A percentile compares a stretch with the other conserved stretches of the same genome.
These are phyloP conservation scores for Coniella vitis DNA, from an alignment of 2,329 filamentous ascomycete genomes.

Conservation along the genomic window DNA sequence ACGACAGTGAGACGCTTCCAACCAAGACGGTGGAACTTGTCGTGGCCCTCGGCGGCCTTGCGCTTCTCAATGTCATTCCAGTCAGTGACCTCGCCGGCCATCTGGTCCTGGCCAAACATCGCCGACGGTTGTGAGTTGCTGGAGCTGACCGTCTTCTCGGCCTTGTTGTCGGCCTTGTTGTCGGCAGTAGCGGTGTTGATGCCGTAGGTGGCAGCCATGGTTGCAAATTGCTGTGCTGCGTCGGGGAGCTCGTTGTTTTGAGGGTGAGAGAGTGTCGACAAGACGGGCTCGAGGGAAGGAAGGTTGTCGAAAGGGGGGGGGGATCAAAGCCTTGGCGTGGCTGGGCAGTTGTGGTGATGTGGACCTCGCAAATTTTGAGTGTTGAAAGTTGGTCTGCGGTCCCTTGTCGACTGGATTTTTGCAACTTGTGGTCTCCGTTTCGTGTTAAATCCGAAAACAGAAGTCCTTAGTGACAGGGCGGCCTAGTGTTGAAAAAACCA, in stretches of 20 bases:
- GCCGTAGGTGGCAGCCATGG: constrained; percentile 9
- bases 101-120: constrained; percentile 11
- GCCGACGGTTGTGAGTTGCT: constrained; percentile 12
- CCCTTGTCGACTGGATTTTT: background rate
- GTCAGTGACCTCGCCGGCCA: constrained; percentile 14
- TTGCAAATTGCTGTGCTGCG: background rate
- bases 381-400: constrained; percentile 1
- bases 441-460: too few species aligned
- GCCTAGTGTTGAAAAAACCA: too few species aligned
- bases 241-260: too few species aligned
- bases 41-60: constrained; percentile 37
- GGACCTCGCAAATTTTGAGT: background rate
- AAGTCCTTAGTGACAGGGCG: too few species aligned
- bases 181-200: background rate
- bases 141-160: constrained; percentile 13
- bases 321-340: too few species aligned
- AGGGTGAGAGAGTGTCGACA: constrained; percentile 4
- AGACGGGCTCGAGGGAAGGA: constrained; percentile 4
- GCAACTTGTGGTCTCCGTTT: background rate
- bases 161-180: constrained; percentile 7
- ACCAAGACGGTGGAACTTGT: constrained; percentile 46
- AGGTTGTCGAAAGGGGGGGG: background rate
- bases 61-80: constrained; percentile 37
- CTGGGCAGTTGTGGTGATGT: background rate
- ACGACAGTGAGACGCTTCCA: constrained; percentile 51